Evolutionary conservation across 768 basidiomycete species (phyloP).

Genomic region (Rhodotorula graminis): DNA sequence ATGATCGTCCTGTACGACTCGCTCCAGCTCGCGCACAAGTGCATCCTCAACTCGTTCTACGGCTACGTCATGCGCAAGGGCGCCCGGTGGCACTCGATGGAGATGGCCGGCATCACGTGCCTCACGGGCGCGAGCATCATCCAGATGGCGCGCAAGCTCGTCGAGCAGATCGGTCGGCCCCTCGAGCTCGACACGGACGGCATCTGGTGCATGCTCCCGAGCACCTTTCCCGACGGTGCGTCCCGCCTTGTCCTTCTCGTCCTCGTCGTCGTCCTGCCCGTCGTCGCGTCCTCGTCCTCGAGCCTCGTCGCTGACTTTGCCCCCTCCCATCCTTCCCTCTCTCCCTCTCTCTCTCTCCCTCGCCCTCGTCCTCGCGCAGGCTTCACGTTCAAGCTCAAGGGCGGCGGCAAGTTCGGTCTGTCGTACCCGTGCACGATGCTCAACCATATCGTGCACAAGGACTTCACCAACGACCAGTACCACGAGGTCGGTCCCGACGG

Average conservation of each 20-base stretch:
- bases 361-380: slow-evolving; percentile 48
- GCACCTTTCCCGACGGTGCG: slow-evolving; percentile 76
- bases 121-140: slow-evolving; percentile 96
- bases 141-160: slow-evolving; percentile 94
- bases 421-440: slow-evolving; percentile 99
- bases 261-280: no score
- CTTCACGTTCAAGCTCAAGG: slow-evolving; percentile 85
- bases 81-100: slow-evolving; percentile 99
- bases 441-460: slow-evolving; percentile 90
- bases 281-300: background rate
- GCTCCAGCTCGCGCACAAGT: slow-evolving; percentile 97
- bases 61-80: slow-evolving; percentile 99
- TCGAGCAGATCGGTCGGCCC: slow-evolving; percentile 95
- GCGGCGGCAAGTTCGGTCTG: slow-evolving; percentile 79
- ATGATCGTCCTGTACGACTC: slow-evolving; percentile 99
- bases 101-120: slow-evolving; percentile 99
- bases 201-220: slow-evolving; percentile 99
- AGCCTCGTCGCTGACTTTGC: background rate
- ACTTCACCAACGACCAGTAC: slow-evolving; percentile 97
- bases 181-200: slow-evolving; percentile 97
- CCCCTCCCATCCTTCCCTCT: background rate
- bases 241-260: background rate
- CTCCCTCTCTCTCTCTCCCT: no score
- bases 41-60: slow-evolving; percentile 99
- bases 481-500: slow-evolving; percentile 79